Evolutionary conservation across 228 moss, liverwort and hornwort genomes (phyloP), one percentile per base, ranked within the genome.

Genomic region (Sphagnum fallax): DNA sequence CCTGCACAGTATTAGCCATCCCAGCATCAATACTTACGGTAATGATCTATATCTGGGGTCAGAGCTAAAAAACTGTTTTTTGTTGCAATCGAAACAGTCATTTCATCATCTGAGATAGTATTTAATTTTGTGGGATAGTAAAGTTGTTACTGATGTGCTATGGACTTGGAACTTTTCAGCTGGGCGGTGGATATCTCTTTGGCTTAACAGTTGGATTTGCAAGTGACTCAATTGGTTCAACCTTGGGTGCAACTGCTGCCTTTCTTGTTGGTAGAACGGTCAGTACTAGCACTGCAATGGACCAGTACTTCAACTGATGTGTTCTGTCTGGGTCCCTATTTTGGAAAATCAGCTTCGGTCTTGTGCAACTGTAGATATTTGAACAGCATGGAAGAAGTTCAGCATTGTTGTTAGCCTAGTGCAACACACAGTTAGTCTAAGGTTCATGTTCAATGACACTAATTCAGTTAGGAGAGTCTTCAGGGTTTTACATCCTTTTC

Each of bases 141-240:
- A 32, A 32, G 32, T 32, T 32, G 32, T 32, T 32, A 32, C 32
- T 32, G 32, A 32, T 32, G 2, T 32, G 32, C 32, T 32, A 32
- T 1, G 64, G 47, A 4, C n/a, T 71, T 50, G 63, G 50, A 11
- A 47, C 53, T 73, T 80, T 55, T 59, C 94, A 98, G 98, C 79
- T 98, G 63, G 98, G 98, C 80, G 97, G 97, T 71, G 97, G 97
- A 53, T 98, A 98, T 71, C 80, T 98, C 14, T 98, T 87, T 81
- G 97, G 97, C 16, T 72, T 98, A 71, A 67, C 75, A 14, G 75
- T 93, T 67, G 97, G 97, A 47, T 98, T 98, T 74, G 82, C 89
- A 32, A 88, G 94, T 71, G 98, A 98, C 69, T 94, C 93, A 48
- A 65, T 86, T 69, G 98, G 98, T 68, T 93, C 94, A 50, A 86